Base-by-base conservation (phyloP, 139 green algal species). In the Chlorella sp. region DNA sequence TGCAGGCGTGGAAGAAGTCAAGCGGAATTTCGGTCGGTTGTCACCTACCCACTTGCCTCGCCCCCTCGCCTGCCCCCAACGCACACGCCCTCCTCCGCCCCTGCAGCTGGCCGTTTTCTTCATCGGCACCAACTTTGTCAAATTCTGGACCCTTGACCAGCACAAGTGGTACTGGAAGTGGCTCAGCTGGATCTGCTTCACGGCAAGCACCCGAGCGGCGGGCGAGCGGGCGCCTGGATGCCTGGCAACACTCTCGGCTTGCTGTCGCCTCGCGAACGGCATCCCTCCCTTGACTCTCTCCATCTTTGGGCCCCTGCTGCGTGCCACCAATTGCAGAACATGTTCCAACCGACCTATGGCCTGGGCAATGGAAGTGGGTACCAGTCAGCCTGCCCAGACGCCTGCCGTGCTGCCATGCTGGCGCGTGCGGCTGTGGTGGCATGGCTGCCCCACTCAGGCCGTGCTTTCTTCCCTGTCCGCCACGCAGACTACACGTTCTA, bases 401-500 rank as follows among this genome's bases (percentile, higher is more conserved):
- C n/a, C n/a, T n/a, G n/a, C n/a, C n/a, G n/a, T n/a, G n/a, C n/a
- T n/a, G n/a, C n/a, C n/a, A n/a, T n/a, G n/a, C n/a, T n/a, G n/a
- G n/a, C n/a, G n/a, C n/a, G n/a, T n/a, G n/a, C n/a, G n/a, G n/a
- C n/a, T n/a, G n/a, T n/a, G n/a, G n/a, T n/a, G n/a, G n/a, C n/a
- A n/a, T n/a, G n/a, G n/a, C n/a, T n/a, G n/a, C n/a, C n/a, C n/a
- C n/a, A n/a, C n/a, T n/a, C n/a, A n/a, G n/a, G n/a, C n/a, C n/a
- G n/a, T n/a, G n/a, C n/a, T n/a, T n/a, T n/a, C n/a, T n/a, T n/a
- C n/a, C n/a, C n/a, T n/a, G n/a, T n/a, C n/a, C n/a, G n/a, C n/a
- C n/a, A n/a, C n/a, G n/a, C n/a, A n/a, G n/a, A 40, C 41, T 70
- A 70, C 63, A 70, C 40, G 21, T 70, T 70, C n/a, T 70, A 70